Evolutionary conservation across 805 yeast genomes (phyloP).

Genomic region (Blastobotrys terrestris): DNA sequence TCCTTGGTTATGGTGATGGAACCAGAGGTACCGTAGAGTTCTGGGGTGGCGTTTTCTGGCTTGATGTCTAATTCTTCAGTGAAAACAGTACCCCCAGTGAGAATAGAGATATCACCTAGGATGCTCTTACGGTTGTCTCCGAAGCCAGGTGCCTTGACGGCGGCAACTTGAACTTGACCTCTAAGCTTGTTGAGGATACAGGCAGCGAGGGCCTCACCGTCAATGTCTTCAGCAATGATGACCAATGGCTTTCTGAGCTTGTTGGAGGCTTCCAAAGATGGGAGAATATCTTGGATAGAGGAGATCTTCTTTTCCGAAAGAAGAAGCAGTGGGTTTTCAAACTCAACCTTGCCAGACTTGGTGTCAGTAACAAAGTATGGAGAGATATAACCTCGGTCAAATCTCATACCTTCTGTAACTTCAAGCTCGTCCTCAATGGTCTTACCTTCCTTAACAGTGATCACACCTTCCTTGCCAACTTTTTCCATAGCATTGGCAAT

Average conservation of each 20-base stretch:
- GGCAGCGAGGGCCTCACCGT: constrained; percentile 98
- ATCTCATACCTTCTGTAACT: constrained; percentile 97
- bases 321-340: constrained; percentile 85
- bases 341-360: constrained; percentile 87
- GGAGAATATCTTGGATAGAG: constrained; percentile 83
- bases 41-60: constrained; percentile 90
- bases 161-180: constrained; percentile 97
- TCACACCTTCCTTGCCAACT: constrained; percentile 98
- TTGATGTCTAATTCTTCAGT: constrained; percentile 93
- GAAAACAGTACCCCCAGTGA: constrained; percentile 82
- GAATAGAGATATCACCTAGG: constrained; percentile 88
- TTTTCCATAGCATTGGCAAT: constrained; percentile 96
- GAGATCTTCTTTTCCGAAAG: constrained; percentile 90
- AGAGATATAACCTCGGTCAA: constrained; percentile 94
- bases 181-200: constrained; percentile 94
- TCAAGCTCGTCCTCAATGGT: constrained; percentile 94
- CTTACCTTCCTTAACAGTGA: constrained; percentile 95
- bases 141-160: constrained; percentile 98
- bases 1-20: constrained; percentile 90
- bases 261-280: constrained; percentile 88
- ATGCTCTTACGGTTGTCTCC: constrained; percentile 98
- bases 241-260: constrained; percentile 89
- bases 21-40: constrained; percentile 86
- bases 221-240: constrained; percentile 91
- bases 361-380: constrained; percentile 95